Evolutionary conservation across 164 flowering plant genomes (phyloP).

Genomic region (Echeveria elegans): DNA sequence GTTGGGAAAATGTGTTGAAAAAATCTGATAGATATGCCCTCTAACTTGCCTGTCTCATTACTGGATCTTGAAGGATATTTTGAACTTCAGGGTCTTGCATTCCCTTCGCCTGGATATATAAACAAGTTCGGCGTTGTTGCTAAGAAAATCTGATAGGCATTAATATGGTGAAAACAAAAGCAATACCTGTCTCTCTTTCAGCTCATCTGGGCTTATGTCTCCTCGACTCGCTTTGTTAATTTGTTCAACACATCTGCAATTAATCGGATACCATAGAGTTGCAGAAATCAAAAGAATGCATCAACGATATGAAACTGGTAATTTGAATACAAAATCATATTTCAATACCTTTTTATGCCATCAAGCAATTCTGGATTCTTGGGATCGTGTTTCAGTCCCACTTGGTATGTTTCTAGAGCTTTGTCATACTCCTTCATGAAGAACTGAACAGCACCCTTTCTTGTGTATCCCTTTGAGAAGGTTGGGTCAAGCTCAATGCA

Average conservation of each 20-base stretch:
- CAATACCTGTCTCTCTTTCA: slow-evolving; percentile 57
- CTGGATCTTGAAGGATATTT: slow-evolving; percentile 85
- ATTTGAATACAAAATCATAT: too few relatives aligned
- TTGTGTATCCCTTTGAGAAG: slow-evolving; percentile 79
- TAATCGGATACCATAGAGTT: not conserved
- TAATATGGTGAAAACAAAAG: too few relatives aligned
- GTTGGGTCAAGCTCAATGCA: slow-evolving; percentile 96
- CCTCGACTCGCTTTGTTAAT: slow-evolving; percentile 90
- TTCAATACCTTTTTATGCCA: slow-evolving; percentile 56
- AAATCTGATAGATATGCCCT: not conserved
- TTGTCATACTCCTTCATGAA: slow-evolving; percentile 97
- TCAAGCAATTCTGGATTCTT: slow-evolving; percentile 55
- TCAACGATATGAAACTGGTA: too few relatives aligned
- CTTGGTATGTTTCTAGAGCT: slow-evolving; percentile 69
- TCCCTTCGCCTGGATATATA: slow-evolving; percentile 64
- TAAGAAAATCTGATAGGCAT: too few relatives aligned
- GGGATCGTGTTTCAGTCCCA: too few relatives aligned
- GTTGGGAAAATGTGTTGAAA: too few relatives aligned
- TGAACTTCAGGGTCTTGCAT: slow-evolving; percentile 98
- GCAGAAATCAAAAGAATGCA: too few relatives aligned
- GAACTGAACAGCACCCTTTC: slow-evolving; percentile 88
- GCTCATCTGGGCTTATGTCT: slow-evolving; percentile 76
- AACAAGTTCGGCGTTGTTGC: not conserved
- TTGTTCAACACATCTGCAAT: slow-evolving; percentile 77
- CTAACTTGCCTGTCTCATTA: slow-evolving; percentile 86